Conservation (phyloP, 306 rosid species). For the Medicago lupulina region DNA sequence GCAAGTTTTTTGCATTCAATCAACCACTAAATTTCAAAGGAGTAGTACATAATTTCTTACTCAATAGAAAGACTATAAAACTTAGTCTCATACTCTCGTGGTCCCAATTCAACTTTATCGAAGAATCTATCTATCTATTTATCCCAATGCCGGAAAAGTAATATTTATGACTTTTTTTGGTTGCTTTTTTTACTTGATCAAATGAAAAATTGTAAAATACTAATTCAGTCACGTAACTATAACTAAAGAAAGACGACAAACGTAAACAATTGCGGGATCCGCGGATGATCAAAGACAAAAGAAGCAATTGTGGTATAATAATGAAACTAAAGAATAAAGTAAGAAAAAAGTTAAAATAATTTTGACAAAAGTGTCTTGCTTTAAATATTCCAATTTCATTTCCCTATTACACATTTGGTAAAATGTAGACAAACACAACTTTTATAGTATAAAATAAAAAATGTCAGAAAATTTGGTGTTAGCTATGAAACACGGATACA, state of each 20-base stretch:
- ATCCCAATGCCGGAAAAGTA: slow-evolving; percentile 29
- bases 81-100: slow-evolving; percentile 37
- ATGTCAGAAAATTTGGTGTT: too few relatives aligned
- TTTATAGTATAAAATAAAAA: too few relatives aligned
- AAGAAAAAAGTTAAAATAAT: slow-evolving; percentile 31
- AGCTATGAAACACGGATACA: too few relatives aligned
- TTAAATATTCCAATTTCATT: slow-evolving; percentile 44
- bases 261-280: slow-evolving; percentile 55
- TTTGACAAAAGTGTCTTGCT: slow-evolving; percentile 26
- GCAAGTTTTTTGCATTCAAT: slow-evolving; percentile 13
- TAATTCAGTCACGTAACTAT: slow-evolving; percentile 24
- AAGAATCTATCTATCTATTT: not conserved
- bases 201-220: slow-evolving; percentile 11
- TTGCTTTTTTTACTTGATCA: slow-evolving; percentile 17
- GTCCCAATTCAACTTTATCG: slow-evolving; percentile 35
- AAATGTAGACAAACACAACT: slow-evolving; percentile 41
- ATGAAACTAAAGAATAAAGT: slow-evolving; percentile 34
- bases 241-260: slow-evolving; percentile 45
- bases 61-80: slow-evolving; percentile 5
- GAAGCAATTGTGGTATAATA: slow-evolving; percentile 37
- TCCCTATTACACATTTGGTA: slow-evolving; percentile 40
- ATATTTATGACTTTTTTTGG: not conserved
- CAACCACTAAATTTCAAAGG: slow-evolving; percentile 37
- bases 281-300: slow-evolving; percentile 51
- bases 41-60: slow-evolving; percentile 33